These are phyloP conservation scores for Neurospora sp. DNA, from an alignment of 495 filamentous ascomycete genomes.

Conservation along the genomic window DNA sequence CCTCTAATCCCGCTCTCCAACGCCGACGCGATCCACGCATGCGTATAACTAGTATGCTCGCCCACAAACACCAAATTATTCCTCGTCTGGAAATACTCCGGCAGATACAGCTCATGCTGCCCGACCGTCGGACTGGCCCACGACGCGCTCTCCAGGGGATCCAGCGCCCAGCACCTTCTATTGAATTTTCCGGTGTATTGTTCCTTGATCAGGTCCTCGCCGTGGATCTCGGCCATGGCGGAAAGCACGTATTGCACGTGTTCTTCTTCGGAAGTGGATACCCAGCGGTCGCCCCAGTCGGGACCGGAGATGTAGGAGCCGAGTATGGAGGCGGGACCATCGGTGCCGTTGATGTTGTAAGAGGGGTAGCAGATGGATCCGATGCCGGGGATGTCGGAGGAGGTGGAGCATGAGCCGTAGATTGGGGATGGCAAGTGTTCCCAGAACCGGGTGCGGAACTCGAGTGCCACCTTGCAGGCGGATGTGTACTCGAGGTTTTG, in stretches of 20 bases:
- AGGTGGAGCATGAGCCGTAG: conserved; percentile 48
- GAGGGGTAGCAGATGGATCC: conserved; percentile 53
- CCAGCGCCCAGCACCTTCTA: conserved; percentile 49
- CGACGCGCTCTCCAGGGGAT: conserved; percentile 40
- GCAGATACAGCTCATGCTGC: conserved; percentile 56
- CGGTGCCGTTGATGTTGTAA: conserved; percentile 51
- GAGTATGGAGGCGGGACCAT: conserved; percentile 52
- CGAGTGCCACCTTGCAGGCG: conserved; percentile 57
- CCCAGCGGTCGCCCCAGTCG: conserved; percentile 27
- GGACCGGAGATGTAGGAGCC: conserved; percentile 41
- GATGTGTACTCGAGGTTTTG: conserved; percentile 44
- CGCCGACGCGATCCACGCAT: conserved; percentile 62
- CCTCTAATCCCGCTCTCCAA: conserved; percentile 58
- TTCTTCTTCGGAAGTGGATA: conserved; percentile 8
- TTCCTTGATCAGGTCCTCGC: conserved; percentile 36
- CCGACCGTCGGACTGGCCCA: conserved; percentile 49
- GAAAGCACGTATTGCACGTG: conserved; percentile 33
- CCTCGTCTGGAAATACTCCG: conserved; percentile 60
- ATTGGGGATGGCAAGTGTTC: conserved; percentile 52
- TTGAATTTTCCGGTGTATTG: conserved; percentile 51
- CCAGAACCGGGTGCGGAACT: conserved; percentile 59
- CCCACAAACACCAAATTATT: conserved; percentile 56
- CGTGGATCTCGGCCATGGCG: conserved; percentile 47
- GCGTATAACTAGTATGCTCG: conserved; percentile 65
- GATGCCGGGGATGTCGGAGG: conserved; percentile 48